Conservation (phyloP, 1,139 yeast genomes). For the Hansenula sp. region DNA sequence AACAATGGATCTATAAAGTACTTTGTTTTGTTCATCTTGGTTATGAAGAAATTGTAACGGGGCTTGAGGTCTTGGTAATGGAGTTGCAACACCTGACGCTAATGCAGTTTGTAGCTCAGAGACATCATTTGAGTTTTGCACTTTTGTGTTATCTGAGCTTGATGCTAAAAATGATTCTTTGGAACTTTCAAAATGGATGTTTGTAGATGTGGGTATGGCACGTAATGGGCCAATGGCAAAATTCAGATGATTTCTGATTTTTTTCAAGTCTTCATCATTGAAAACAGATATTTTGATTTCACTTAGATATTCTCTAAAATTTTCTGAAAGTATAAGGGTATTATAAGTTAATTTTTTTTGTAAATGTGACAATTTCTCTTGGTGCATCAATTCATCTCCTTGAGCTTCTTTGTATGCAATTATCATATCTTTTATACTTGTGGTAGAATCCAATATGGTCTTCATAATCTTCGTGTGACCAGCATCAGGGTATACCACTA, state of each 20-base stretch:
- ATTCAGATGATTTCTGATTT: slow-evolving; percentile 38
- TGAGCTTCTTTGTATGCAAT: slow-evolving; percentile 17
- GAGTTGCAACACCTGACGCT: slow-evolving; percentile 24
- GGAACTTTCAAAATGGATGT: slow-evolving; percentile 11
- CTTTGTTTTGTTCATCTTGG: neutral
- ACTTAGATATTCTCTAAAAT: slow-evolving; percentile 40
- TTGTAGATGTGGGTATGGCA: slow-evolving; percentile 33
- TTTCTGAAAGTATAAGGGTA: slow-evolving; percentile 33
- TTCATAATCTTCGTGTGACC: slow-evolving; percentile 30
- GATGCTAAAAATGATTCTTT: slow-evolving; percentile 3
- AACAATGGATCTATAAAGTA: slow-evolving; percentile 24
- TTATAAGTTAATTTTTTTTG: slow-evolving; percentile 29
- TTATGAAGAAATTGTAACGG: slow-evolving; percentile 8
- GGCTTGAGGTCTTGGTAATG: slow-evolving; percentile 17
- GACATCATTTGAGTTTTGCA: slow-evolving; percentile 3
- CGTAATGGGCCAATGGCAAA: slow-evolving; percentile 35
- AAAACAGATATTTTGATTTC: slow-evolving; percentile 35
- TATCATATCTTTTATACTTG: slow-evolving; percentile 24
- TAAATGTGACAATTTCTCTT: slow-evolving; percentile 14
- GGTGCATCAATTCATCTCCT: slow-evolving; percentile 14
- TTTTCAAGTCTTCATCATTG: slow-evolving; percentile 28
- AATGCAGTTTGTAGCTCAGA: neutral
- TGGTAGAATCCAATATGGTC: slow-evolving; percentile 21
- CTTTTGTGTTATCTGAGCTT: slow-evolving; percentile 3
- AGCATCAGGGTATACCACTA: slow-evolving; percentile 34